Evolutionary conservation across 495 filamentous ascomycete species (phyloP), one percentile per base, ranked within the genome.

Genomic region (Chaetomidium leptoderma): DNA sequence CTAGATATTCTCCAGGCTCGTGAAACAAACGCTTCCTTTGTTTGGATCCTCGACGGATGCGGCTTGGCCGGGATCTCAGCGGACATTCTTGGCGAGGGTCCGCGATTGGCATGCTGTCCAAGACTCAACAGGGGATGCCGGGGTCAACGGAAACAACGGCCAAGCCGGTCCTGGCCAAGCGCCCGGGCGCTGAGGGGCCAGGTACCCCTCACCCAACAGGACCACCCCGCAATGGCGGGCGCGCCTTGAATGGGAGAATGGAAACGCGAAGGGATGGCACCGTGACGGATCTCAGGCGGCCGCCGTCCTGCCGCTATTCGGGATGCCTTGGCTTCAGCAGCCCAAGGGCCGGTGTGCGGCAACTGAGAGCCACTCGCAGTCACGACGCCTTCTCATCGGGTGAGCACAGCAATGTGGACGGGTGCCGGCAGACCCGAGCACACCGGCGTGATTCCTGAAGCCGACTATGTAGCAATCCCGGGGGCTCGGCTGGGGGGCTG

Each of bases 41-140:
- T 36, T 27, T 39, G 2, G n/a, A 4, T 42, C 9, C 26, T 10
- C 17, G 48, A 46, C 26, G 48, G 29, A 46, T 26, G 39, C 21
- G 48, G 37, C 40, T 39, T 24, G 21, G 26, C 23, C 13, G 23
- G 21, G 56, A 59, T 62, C 62, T 64, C 53, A 48, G 48, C 24
- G 26, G 10, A 48, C 27, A 24, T 17, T 26, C 59, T 61, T 61
- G 58, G 62, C 50, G 16, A 5, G 1, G 32, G 19, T 5, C 36
- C 42, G 13, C 36, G 37, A 61, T 62, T 66, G 64, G 62, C 40
- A 53, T 24, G 9, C 36, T 29, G 11, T 42, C 54, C 32, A 58
- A 52, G 51, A 67, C 64, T 62, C 51, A 50, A 53, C 54, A 60
- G 58, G 61, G 47, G 59, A 36, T 47, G 47, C 61, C 32, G 55